Evolutionary conservation across 2,329 filamentous ascomycete genomes (phyloP).

Genomic region (Cladosporium sp.): DNA sequence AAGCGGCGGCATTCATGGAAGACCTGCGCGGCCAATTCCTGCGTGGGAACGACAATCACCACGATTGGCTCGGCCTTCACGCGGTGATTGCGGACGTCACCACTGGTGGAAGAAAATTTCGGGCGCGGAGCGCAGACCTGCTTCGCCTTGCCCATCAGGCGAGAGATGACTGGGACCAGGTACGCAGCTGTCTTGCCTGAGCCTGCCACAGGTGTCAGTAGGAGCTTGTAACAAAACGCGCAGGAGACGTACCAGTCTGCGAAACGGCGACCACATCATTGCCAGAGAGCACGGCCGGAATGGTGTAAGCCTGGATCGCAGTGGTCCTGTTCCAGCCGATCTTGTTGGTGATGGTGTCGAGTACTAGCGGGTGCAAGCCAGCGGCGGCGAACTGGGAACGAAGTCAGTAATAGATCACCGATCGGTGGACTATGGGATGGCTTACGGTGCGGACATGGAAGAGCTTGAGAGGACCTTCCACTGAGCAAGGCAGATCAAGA

Average conservation of each 20-base stretch:
- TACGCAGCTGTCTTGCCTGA: slow-evolving; percentile 96
- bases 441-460: slow-evolving; percentile 47
- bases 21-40: slow-evolving; percentile 88
- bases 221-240: slow-evolving; percentile 5
- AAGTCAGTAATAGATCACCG: slow-evolving; percentile 16
- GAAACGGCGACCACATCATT: slow-evolving; percentile 83
- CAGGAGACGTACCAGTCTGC: slow-evolving; percentile 68
- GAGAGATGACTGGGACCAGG: slow-evolving; percentile 79
- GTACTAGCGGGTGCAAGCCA: slow-evolving; percentile 77
- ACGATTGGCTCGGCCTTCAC: slow-evolving; percentile 82
- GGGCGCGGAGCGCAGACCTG: slow-evolving; percentile 76
- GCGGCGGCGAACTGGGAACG: slow-evolving; percentile 59
- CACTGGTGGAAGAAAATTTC: slow-evolving; percentile 40
- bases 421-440: slow-evolving; percentile 2
- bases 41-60: slow-evolving; percentile 75
- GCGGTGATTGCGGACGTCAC: slow-evolving; percentile 44
- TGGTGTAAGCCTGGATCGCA: slow-evolving; percentile 77
- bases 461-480: slow-evolving; percentile 44
- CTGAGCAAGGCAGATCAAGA: slow-evolving; percentile 43
- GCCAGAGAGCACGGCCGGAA: slow-evolving; percentile 70
- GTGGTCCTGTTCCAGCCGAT: slow-evolving; percentile 69
- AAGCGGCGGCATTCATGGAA: slow-evolving; percentile 90
- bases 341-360: slow-evolving; percentile 63
- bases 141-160: slow-evolving; percentile 92
- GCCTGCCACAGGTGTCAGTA: slow-evolving; percentile 46